These are phyloP conservation scores for Arxiozyma slooffiae DNA, from an alignment of 1,139 yeast genomes.

Conservation along the genomic window DNA sequence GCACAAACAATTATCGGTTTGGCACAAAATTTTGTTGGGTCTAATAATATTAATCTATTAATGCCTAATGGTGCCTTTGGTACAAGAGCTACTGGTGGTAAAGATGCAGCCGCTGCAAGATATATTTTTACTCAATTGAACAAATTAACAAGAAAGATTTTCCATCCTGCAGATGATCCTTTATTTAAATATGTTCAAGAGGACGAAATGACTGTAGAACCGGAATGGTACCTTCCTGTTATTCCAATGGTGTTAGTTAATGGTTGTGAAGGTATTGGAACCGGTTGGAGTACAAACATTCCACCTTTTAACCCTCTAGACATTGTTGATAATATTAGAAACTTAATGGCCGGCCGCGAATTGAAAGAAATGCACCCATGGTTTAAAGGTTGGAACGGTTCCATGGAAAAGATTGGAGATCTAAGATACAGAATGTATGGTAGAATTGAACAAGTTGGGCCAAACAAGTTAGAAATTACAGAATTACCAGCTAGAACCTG, in stretches of 20 bases:
- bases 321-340: slow-evolving; percentile 61
- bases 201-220: slow-evolving; percentile 91
- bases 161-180: slow-evolving; percentile 74
- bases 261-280: slow-evolving; percentile 97
- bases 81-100: slow-evolving; percentile 95
- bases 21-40: slow-evolving; percentile 92
- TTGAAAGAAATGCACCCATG: slow-evolving; percentile 76
- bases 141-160: slow-evolving; percentile 63
- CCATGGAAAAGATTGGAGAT: slow-evolving; percentile 49
- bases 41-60: slow-evolving; percentile 76
- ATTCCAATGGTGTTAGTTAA: slow-evolving; percentile 88
- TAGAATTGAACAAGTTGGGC: slow-evolving; percentile 69
- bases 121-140: slow-evolving; percentile 84
- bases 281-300: slow-evolving; percentile 95
- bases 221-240: slow-evolving; percentile 90
- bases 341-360: slow-evolving; percentile 65
- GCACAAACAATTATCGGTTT: slow-evolving; percentile 84
- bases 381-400: slow-evolving; percentile 95
- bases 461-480: slow-evolving; percentile 73
- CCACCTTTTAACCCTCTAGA: slow-evolving; percentile 88
- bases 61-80: slow-evolving; percentile 96
- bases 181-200: slow-evolving; percentile 75
- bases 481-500: slow-evolving; percentile 90
- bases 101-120: slow-evolving; percentile 97
- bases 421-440: slow-evolving; percentile 75